A percentile compares a stretch with the other conserved stretches of the same genome.
phyloP scores from a whole-genome alignment of 2,329 filamentous ascomycete genomes.

The Fusarium verticillioides region DNA sequence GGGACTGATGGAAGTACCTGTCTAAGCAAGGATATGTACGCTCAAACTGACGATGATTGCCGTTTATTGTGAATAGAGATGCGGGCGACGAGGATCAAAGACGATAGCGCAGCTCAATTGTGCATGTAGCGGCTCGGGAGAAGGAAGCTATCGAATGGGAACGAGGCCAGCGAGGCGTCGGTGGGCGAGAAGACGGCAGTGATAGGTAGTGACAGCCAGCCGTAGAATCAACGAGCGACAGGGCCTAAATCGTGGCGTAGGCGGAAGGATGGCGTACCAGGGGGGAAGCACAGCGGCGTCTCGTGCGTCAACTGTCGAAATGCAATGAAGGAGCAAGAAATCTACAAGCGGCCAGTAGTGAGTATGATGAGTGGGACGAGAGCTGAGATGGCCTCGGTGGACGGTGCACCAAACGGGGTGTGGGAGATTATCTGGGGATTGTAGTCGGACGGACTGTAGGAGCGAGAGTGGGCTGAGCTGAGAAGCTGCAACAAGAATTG shows the following conservation, averaged over 20 bases:
- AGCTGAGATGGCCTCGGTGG: constrained; percentile 44
- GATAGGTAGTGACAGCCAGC: constrained; percentile 30
- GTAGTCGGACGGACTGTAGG: constrained; percentile 34
- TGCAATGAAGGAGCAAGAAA: constrained; percentile 36
- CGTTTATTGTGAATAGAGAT: constrained; percentile 35
- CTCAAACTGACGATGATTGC: constrained; percentile 33
- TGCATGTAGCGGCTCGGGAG: constrained; percentile 40
- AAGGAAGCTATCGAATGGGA: constrained; percentile 35
- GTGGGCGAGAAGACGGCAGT: constrained; percentile 25
- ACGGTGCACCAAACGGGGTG: constrained; percentile 42
- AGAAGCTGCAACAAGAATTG: constrained; percentile 37
- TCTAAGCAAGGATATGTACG: constrained; percentile 34
- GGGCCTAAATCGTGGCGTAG: constrained; percentile 40
- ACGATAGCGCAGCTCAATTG: constrained; percentile 32
- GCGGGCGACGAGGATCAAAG: constrained; percentile 15
- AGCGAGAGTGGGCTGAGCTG: constrained; percentile 39
- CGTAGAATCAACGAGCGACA: constrained; percentile 42
- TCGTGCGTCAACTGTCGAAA: constrained; percentile 38
- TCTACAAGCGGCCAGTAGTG: constrained; percentile 35
- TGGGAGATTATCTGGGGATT: constrained; percentile 41
- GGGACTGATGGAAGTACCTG: constrained; percentile 42
- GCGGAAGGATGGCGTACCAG: constrained; percentile 42
- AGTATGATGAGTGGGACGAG: constrained; percentile 47
- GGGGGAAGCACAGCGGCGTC: constrained; percentile 37
- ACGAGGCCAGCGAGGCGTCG: constrained; percentile 34